phyloP scores from a whole-genome alignment of 2,329 filamentous ascomycete genomes.

The Sporothrix phasma region DNA sequence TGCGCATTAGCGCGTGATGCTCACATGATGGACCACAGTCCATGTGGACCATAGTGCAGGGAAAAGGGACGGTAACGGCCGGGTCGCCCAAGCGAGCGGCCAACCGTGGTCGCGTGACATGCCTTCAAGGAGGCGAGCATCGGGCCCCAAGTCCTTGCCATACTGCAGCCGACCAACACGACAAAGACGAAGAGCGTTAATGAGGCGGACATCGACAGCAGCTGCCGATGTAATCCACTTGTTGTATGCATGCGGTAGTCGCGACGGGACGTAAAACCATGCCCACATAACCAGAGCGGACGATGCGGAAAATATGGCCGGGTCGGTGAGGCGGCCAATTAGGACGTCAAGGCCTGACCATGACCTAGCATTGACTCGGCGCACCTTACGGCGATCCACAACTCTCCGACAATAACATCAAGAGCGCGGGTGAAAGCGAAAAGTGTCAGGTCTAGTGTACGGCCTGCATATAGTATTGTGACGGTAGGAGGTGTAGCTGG shows the following conservation, averaged over 20 bases:
- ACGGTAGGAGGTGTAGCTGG: constrained; percentile 9
- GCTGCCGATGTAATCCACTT: constrained; percentile 75
- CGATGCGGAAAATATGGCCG: constrained; percentile 60
- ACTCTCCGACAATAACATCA: constrained; percentile 57
- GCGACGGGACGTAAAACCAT: constrained; percentile 68
- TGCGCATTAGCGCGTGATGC: constrained; percentile 58
- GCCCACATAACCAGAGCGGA: constrained; percentile 77
- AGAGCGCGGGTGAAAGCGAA: constrained; percentile 63
- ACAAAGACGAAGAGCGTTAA: constrained; percentile 61
- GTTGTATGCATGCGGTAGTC: constrained; percentile 63
- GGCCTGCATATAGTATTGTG: constrained; percentile 42
- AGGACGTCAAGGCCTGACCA: constrained; percentile 39
- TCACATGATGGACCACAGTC: constrained; percentile 65
- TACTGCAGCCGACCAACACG: constrained; percentile 57
- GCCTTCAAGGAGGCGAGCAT: constrained; percentile 54
- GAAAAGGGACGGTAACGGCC: constrained; percentile 56
- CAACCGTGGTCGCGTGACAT: constrained; percentile 65
- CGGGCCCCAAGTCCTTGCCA: constrained; percentile 56
- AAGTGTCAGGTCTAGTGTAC: constrained; percentile 73
- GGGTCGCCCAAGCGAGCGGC: constrained; percentile 65
- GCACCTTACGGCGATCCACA: constrained; percentile 47
- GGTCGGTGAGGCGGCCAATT: constrained; percentile 45
- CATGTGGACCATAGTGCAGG: constrained; percentile 79
- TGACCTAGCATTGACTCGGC: constrained; percentile 34
- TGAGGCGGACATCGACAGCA: constrained; percentile 61